phyloP scores from a whole-genome alignment of 176 grass and related monocot genomes.

The Oryza nivara region DNA sequence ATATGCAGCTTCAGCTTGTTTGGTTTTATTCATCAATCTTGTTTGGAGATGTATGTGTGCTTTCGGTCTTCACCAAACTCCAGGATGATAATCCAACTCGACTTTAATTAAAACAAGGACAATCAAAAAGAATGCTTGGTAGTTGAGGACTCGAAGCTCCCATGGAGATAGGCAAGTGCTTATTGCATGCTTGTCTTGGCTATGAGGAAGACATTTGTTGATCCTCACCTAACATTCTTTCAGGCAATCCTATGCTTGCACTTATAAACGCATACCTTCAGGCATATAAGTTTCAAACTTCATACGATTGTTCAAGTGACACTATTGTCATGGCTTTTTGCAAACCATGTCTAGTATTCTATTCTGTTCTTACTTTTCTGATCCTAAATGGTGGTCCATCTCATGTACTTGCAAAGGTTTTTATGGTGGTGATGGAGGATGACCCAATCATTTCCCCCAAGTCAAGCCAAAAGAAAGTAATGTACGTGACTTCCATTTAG shows the following conservation, averaged over 20 bases:
- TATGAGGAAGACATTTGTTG: conserved; percentile 32
- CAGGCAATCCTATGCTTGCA: neutral
- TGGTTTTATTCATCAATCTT: neutral
- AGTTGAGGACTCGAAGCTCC: conserved; percentile 4
- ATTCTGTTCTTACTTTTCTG: conserved; percentile 48
- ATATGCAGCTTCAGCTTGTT: neutral
- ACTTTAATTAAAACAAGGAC: conserved; percentile 14
- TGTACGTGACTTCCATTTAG: conserved; percentile 48
- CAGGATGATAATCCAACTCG: neutral
- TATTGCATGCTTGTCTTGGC: conserved; percentile 22
- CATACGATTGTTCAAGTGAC: conserved; percentile 32
- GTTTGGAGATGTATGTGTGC: neutral
- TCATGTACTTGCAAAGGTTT: conserved; percentile 71
- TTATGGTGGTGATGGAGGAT: conserved; percentile 90
- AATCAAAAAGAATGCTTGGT: neutral
- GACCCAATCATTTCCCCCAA: conserved; percentile 69
- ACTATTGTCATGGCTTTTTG: conserved; percentile 41
- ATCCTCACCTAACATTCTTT: conserved; percentile 61
- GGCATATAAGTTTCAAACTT: conserved; percentile 25
- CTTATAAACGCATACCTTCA: conserved; percentile 25
- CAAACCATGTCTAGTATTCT: conserved; percentile 34
- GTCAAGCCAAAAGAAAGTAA: conserved; percentile 41
- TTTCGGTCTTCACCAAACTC: neutral
- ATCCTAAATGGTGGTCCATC: conserved; percentile 39
- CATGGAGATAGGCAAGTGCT: conserved; percentile 24